Percentiles rank a stretch among this genome's conserved stretches.
These are phyloP conservation scores for Ophiocordyceps sinensis DNA, from an alignment of 2,329 filamentous ascomycete species.

Conservation along the genomic window DNA sequence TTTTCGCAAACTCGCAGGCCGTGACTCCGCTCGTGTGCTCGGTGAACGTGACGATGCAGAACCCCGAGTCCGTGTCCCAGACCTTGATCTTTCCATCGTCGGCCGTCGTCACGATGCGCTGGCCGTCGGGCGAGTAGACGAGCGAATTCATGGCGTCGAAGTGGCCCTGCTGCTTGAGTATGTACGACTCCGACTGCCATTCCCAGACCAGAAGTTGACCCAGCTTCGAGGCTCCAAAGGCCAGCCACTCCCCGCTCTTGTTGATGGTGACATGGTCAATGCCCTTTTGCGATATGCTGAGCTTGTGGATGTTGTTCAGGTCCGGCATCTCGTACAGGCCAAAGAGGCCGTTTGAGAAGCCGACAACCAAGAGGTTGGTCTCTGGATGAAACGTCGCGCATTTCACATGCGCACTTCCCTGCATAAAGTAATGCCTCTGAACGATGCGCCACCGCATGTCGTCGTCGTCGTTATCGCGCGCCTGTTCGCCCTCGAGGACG, in stretches of 20 bases:
- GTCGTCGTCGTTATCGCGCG: constrained; percentile 42
- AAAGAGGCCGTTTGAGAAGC: constrained; percentile 90
- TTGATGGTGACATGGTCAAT: constrained; percentile 95
- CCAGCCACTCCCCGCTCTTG: constrained; percentile 88
- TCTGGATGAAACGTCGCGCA: constrained; percentile 82
- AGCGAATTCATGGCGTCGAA: constrained; percentile 92
- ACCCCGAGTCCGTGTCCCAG: constrained; percentile 92
- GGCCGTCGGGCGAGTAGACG: constrained; percentile 85
- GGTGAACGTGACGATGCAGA: constrained; percentile 95
- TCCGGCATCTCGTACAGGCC: constrained; percentile 90
- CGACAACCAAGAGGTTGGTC: constrained; percentile 85
- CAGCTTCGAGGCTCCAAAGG: constrained; percentile 87
- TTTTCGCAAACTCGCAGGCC: constrained; percentile 85
- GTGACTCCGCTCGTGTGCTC: constrained; percentile 93
- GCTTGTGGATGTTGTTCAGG: constrained; percentile 86
- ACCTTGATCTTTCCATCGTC: constrained; percentile 98
- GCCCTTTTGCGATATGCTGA: constrained; percentile 89
- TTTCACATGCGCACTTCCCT: constrained; percentile 71
- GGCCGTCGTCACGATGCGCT: constrained; percentile 81
- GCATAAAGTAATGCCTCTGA: constrained; percentile 88
- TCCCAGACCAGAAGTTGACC: constrained; percentile 98
- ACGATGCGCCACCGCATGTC: constrained; percentile 82
- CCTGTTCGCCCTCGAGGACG: constrained; percentile 43
- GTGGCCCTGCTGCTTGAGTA: constrained; percentile 94
- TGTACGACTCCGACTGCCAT: constrained; percentile 98